Evolutionary conservation across 2,329 filamentous ascomycete species (phyloP).

Genomic region (Fusarium camptoceras): DNA sequence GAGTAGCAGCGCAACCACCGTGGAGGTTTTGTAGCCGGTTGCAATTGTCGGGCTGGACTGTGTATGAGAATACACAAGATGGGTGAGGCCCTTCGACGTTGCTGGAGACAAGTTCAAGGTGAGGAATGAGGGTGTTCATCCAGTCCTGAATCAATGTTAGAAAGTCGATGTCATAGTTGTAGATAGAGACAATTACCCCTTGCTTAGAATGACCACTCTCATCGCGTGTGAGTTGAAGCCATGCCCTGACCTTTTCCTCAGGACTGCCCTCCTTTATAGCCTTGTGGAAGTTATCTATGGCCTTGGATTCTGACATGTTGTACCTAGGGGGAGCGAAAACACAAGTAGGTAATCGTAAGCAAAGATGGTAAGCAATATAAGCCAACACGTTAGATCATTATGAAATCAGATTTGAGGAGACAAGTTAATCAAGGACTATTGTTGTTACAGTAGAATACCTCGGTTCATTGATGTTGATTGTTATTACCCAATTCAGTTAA

Average conservation of each 20-base stretch:
- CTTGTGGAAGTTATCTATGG: constrained; percentile 14
- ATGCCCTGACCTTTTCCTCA: constrained; percentile 49
- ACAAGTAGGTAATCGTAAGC: not conserved
- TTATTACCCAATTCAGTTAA: constrained; percentile 17
- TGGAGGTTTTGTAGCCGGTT: constrained; percentile 68
- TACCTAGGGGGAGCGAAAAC: not conserved
- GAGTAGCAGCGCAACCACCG: constrained; percentile 71
- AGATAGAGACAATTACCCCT: constrained; percentile 45
- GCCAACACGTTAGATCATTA: not conserved
- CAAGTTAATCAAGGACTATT: not conserved
- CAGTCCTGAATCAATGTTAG: constrained; percentile 55
- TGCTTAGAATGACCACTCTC: constrained; percentile 46
- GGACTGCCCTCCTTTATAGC: constrained; percentile 48
- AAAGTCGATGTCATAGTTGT: too few relatives aligned
- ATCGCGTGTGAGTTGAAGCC: constrained; percentile 48
- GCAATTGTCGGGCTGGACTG: constrained; percentile 62
- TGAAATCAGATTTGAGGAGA: not conserved
- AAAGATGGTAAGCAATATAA: not conserved
- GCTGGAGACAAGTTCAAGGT: constrained; percentile 55
- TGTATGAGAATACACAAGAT: constrained; percentile 60
- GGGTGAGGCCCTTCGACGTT: constrained; percentile 52
- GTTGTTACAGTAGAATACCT: constrained; percentile 16
- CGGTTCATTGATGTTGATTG: constrained; percentile 19
- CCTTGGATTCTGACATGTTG: constrained; percentile 17
- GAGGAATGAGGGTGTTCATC: constrained; percentile 56